Evolutionary conservation across 2,329 filamentous ascomycete genomes (phyloP).

Genomic region (Cladophialophora exuberans): DNA sequence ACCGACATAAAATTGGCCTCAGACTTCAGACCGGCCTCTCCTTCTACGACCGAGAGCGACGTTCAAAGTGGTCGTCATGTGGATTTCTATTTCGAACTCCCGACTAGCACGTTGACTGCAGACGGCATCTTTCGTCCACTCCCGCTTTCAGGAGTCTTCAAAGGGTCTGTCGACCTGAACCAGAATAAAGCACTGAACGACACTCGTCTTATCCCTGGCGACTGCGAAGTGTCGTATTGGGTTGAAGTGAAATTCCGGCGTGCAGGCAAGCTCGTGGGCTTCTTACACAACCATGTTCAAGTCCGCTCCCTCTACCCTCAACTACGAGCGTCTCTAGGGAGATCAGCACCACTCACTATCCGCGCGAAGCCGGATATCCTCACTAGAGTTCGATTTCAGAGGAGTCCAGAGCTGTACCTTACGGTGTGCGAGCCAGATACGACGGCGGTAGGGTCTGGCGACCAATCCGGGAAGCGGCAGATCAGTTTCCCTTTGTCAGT

Average conservation of each 20-base stretch:
- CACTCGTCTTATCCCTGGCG: conserved; percentile 12
- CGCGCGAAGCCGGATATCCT: conserved; percentile 24
- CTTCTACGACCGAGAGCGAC: neutral
- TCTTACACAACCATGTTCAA: conserved; percentile 15
- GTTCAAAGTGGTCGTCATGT: conserved; percentile 11
- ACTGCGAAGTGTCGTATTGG: conserved; percentile 28
- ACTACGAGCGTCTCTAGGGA: conserved; percentile 9
- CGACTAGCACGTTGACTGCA: conserved; percentile 4
- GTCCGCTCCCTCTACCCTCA: conserved; percentile 19
- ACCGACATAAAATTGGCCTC: conserved; percentile 24
- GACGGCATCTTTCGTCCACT: conserved; percentile 15
- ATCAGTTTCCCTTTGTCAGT: conserved; percentile 21
- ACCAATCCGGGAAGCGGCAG: conserved; percentile 14
- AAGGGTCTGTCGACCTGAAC: conserved; percentile 7
- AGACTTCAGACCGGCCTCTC: conserved; percentile 11
- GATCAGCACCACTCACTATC: conserved; percentile 8
- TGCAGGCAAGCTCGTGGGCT: conserved; percentile 19
- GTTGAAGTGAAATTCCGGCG: conserved; percentile 24
- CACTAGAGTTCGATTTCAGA: conserved; percentile 22
- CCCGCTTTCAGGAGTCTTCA: conserved; percentile 16
- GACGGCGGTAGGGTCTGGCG: conserved; percentile 5
- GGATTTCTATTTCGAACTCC: conserved; percentile 28
- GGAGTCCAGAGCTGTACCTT: conserved; percentile 18
- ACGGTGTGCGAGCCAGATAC: conserved; percentile 19
- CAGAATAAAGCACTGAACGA: conserved; percentile 21